Conservation (phyloP, 148 eudicot genomes). For the Amaranthus cruentus region DNA sequence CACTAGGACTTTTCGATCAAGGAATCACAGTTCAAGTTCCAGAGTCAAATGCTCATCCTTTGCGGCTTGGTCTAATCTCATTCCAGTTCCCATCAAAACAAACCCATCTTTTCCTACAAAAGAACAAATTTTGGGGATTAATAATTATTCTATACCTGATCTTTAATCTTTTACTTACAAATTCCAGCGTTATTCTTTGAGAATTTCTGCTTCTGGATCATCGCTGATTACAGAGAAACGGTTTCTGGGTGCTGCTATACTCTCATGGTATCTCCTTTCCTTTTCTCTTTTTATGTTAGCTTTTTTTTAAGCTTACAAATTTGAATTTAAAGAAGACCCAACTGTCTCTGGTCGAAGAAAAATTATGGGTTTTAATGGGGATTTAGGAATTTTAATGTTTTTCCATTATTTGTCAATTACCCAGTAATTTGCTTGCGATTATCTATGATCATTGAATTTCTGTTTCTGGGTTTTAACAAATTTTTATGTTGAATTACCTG, state of each 20-base stretch:
- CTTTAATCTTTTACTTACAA: neutral
- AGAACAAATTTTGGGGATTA: neutral
- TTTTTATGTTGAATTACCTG: neutral
- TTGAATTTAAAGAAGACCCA: neutral
- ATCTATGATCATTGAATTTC: constrained; percentile 7
- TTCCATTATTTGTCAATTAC: neutral
- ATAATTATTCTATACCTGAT: neutral
- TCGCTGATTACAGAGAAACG: neutral
- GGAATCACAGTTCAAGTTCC: neutral
- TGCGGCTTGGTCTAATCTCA: neutral
- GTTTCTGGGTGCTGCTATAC: constrained; percentile 1
- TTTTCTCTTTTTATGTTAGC: neutral
- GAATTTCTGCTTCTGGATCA: constrained; percentile 2
- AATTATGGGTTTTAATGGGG: constrained; percentile 18
- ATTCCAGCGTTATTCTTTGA: neutral
- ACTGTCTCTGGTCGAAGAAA: constrained; percentile 14
- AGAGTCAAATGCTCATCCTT: constrained; percentile 19
- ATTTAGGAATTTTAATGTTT: neutral
- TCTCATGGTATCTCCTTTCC: neutral
- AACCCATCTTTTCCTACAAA: neutral
- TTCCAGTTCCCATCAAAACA: constrained; percentile 4
- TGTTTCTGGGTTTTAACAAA: neutral
- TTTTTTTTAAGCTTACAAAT: neutral
- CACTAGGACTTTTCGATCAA: too few relatives aligned
- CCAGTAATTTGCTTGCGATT: constrained; percentile 2